Conservation (phyloP, 768 basidiomycete genomes). For the Collybiopsis confluens region DNA sequence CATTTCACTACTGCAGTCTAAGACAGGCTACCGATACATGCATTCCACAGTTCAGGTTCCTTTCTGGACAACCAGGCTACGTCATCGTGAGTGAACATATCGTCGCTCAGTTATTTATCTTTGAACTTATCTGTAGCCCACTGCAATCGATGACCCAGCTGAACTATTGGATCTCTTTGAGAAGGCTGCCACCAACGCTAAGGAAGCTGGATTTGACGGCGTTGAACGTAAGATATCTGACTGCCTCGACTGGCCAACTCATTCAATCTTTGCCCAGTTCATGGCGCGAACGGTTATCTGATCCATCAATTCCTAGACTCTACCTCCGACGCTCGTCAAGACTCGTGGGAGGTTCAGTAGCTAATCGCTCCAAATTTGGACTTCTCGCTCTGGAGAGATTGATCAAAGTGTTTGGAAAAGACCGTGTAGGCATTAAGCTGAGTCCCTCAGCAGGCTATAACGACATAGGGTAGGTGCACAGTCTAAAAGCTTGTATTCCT, state of each 20-base stretch:
- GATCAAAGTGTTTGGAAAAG: conserved; percentile 28
- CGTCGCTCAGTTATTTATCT: background rate
- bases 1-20: too few species aligned
- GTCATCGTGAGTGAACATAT: conserved; percentile 17
- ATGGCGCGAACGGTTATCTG: conserved; percentile 28
- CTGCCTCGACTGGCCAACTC: background rate
- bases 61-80: conserved; percentile 22
- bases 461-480: conserved; percentile 21
- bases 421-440: conserved; percentile 28
- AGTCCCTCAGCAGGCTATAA: conserved; percentile 30
- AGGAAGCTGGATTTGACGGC: conserved; percentile 34
- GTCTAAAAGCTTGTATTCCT: background rate
- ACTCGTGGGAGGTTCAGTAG: conserved; percentile 38
- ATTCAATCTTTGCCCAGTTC: conserved; percentile 20
- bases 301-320: conserved; percentile 33
- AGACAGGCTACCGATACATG: too few species aligned
- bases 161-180: conserved; percentile 23
- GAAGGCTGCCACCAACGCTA: conserved; percentile 27
- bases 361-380: conserved; percentile 37
- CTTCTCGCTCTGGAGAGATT: conserved; percentile 30
- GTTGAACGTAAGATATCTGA: conserved; percentile 22
- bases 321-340: conserved; percentile 32
- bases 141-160: conserved; percentile 26
- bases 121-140: conserved; percentile 14
- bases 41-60: conserved; percentile 13